Percentiles rank a stretch among this genome's conserved stretches.
Evolutionary conservation across 176 grass and related monocot genomes (phyloP).

Genomic region (Saccharum officinarum): DNA sequence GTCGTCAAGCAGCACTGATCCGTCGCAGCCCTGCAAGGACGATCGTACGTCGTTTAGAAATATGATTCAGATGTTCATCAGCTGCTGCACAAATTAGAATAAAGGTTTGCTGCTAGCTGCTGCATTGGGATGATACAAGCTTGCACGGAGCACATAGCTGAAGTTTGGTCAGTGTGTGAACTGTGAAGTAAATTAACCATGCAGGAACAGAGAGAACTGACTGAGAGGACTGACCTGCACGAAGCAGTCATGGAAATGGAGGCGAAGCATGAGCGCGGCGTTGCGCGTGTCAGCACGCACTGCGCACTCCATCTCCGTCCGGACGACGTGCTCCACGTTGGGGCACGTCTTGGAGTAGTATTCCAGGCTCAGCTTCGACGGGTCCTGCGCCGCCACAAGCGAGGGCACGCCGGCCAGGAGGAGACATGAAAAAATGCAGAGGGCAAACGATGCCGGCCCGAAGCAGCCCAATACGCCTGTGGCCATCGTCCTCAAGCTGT

Average conservation of each 20-base stretch:
- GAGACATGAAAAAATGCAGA: constrained; percentile 36
- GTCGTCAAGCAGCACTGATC: constrained; percentile 92
- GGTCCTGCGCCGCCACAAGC: constrained; percentile 51
- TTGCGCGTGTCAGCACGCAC: constrained; percentile 68
- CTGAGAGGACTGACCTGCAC: constrained; percentile 56
- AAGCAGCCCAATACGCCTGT: constrained; percentile 1
- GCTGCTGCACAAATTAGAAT: not conserved
- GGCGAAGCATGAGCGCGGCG: constrained; percentile 75
- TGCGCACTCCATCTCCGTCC: constrained; percentile 77
- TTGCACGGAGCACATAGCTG: not conserved
- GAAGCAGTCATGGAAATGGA: constrained; percentile 97
- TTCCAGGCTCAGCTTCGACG: constrained; percentile 66
- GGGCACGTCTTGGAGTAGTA: constrained; percentile 93
- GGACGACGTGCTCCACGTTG: constrained; percentile 57
- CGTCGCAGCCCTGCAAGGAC: constrained; percentile 75
- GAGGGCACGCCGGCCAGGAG: not conserved
- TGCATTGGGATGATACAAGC: not conserved
- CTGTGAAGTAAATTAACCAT: no score
- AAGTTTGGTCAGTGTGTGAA: no score
- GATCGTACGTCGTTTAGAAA: not conserved
- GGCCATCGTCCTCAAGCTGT: constrained; percentile 24
- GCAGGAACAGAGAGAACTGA: not conserved
- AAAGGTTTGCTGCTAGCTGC: not conserved
- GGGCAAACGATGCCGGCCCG: not conserved
- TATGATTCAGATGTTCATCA: not conserved